Conservation (phyloP, 2,329 filamentous ascomycete genomes). For the Hypoxylon sp. region DNA sequence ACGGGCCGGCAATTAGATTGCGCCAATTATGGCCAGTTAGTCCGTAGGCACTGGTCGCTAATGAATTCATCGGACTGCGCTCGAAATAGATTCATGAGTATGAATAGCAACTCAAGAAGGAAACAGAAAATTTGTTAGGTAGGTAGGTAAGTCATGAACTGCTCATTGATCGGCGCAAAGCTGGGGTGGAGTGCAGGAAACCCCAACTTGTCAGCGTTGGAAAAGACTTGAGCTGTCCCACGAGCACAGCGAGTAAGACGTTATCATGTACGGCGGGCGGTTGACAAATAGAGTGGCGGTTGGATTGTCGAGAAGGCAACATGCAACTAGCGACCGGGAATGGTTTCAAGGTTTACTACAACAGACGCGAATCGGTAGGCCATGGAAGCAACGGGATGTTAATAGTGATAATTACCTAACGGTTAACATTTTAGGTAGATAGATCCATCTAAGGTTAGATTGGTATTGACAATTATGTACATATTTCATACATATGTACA, state of each 20-base stretch:
- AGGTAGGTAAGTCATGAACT: slow-evolving; percentile 28
- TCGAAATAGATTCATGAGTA: slow-evolving; percentile 34
- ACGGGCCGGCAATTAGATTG: slow-evolving; percentile 22
- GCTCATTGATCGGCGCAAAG: slow-evolving; percentile 33
- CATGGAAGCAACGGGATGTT: slow-evolving; percentile 18
- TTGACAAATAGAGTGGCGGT: slow-evolving; percentile 20
- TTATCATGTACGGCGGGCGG: slow-evolving; percentile 13
- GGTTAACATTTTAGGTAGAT: slow-evolving; percentile 18
- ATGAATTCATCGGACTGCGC: slow-evolving; percentile 38
- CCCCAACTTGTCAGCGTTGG: slow-evolving; percentile 22
- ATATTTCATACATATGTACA: slow-evolving; percentile 1
- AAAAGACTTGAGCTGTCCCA: slow-evolving; percentile 11
- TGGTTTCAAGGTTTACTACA: slow-evolving; percentile 3
- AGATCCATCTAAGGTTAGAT: slow-evolving; percentile 2
- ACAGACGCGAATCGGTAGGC: slow-evolving; percentile 4
- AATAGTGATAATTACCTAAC: slow-evolving; percentile 33
- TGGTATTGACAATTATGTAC: not conserved
- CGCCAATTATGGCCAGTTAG: slow-evolving; percentile 38
- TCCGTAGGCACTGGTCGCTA: slow-evolving; percentile 32
- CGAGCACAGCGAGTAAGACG: slow-evolving; percentile 10
- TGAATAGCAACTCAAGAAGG: slow-evolving; percentile 25
- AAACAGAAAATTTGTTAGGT: slow-evolving; percentile 22
- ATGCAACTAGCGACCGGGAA: slow-evolving; percentile 10
- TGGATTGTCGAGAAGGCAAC: slow-evolving; percentile 9
- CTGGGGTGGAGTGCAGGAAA: slow-evolving; percentile 37